A percentile compares a stretch with the other conserved stretches of the same genome.
These are phyloP conservation scores for Clausena lansium DNA, from an alignment of 345 rosid species.

Conservation along the genomic window DNA sequence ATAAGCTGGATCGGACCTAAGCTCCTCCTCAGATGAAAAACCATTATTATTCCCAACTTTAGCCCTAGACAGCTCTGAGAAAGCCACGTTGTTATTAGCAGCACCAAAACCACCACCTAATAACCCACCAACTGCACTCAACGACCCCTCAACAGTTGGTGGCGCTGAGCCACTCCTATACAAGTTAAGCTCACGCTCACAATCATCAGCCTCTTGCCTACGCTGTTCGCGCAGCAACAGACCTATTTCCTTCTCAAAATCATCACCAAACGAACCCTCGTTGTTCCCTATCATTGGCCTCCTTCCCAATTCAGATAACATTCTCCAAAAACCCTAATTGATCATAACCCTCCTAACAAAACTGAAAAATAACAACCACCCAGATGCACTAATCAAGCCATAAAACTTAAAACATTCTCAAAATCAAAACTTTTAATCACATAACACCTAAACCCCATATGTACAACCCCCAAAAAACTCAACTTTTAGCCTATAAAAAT, in stretches of 20 bases:
- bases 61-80: conserved; percentile 44
- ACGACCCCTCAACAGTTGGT: conserved; percentile 72
- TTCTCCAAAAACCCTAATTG: conserved; percentile 35
- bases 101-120: conserved; percentile 31
- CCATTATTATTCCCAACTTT: conserved; percentile 39
- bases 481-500: conserved; percentile 29
- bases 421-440: conserved; percentile 30
- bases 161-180: conserved; percentile 80
- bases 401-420: conserved; percentile 20
- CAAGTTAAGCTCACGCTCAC: conserved; percentile 60
- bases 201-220: conserved; percentile 55
- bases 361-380: conserved; percentile 21
- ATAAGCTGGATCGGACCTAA: conserved; percentile 83
- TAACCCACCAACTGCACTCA: conserved; percentile 60
- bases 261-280: conserved; percentile 73
- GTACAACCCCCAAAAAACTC: conserved; percentile 29
- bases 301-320: conserved; percentile 61
- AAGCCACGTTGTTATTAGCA: conserved; percentile 9
- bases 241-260: conserved; percentile 71
- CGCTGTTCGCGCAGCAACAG: conserved; percentile 49
- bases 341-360: conserved; percentile 27
- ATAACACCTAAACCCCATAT: conserved; percentile 21
- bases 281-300: conserved; percentile 64
- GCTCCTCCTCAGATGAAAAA: conserved; percentile 56
- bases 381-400: conserved; percentile 23